Evolutionary conservation across 208 protist species (phyloP).

Genomic region (Leishmania guyanensis): DNA sequence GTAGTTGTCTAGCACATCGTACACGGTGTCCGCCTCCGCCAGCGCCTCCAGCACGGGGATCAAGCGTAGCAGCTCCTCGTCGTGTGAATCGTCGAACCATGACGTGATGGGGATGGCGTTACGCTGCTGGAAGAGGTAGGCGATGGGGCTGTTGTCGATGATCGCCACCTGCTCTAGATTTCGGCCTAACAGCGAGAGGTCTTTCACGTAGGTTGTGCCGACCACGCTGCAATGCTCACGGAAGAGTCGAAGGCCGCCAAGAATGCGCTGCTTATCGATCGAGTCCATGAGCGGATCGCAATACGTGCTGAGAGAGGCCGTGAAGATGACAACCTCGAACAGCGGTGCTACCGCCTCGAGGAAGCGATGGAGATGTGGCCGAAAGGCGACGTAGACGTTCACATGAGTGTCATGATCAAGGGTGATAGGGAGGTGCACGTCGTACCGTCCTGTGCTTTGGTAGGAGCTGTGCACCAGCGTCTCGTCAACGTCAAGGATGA

Average conservation of each 20-base stretch:
- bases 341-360: conserved; percentile 62
- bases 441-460: conserved; percentile 54
- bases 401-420: conserved; percentile 54
- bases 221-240: conserved; percentile 87
- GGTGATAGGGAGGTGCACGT: conserved; percentile 71
- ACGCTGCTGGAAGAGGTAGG: conserved; percentile 89
- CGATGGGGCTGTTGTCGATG: conserved; percentile 92
- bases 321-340: conserved; percentile 92
- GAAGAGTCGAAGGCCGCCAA: conserved; percentile 75
- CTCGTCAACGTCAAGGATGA: conserved; percentile 91
- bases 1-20: conserved; percentile 84
- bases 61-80: conserved; percentile 68
- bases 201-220: conserved; percentile 85
- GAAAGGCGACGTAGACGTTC: conserved; percentile 87
- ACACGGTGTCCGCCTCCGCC: conserved; percentile 68
- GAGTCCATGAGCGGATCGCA: conserved; percentile 83
- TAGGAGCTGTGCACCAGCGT: conserved; percentile 90
- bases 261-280: conserved; percentile 57
- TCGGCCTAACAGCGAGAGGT: conserved; percentile 85
- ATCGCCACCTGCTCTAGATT: conserved; percentile 72
- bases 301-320: conserved; percentile 81
- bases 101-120: conserved; percentile 89
- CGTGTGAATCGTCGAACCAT: conserved; percentile 87
- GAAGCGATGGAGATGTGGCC: conserved; percentile 83
- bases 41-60: conserved; percentile 80